phyloP scores from a whole-genome alignment of 2,329 filamentous ascomycete genomes.

The Trichoderma sp. region DNA sequence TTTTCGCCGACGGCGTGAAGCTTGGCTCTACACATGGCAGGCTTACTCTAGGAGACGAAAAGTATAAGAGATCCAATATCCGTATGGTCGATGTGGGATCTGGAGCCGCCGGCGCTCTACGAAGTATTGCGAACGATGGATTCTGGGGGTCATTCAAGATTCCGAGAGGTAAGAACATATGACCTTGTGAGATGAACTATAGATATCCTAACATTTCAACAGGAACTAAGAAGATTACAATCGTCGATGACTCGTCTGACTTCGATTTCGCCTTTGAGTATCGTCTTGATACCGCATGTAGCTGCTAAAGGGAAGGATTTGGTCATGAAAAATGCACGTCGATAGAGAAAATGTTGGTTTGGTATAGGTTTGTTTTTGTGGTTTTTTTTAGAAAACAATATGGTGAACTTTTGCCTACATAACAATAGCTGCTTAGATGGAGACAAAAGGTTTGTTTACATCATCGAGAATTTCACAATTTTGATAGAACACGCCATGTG shows the following conservation, averaged over 20 bases:
- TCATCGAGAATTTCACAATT: not conserved
- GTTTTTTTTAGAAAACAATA: fast-evolving
- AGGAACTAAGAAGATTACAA: not conserved
- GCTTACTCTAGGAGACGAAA: not conserved
- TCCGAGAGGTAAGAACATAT: not conserved
- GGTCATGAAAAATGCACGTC: not conserved
- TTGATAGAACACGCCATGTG: not conserved
- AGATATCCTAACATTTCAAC: not conserved
- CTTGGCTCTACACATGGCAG: slow-evolving; percentile 2
- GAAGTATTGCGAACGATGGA: slow-evolving; percentile 8
- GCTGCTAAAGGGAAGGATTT: not conserved
- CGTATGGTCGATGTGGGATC: not conserved
- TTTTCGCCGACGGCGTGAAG: not conserved
- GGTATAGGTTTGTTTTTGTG: not conserved
- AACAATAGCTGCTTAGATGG: not conserved
- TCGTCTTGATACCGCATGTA: not conserved
- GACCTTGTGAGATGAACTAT: too few relatives aligned
- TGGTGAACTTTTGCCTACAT: not conserved
- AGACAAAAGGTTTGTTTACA: not conserved
- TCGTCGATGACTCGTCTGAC: not conserved
- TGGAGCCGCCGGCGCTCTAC: not conserved
- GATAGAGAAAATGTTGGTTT: not conserved
- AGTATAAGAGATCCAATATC: not conserved
- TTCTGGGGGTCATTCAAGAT: slow-evolving; percentile 10
- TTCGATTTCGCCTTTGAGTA: slow-evolving; percentile 9